phyloP scores from a whole-genome alignment of 306 rosid species.

The Lathyrus sativus region DNA sequence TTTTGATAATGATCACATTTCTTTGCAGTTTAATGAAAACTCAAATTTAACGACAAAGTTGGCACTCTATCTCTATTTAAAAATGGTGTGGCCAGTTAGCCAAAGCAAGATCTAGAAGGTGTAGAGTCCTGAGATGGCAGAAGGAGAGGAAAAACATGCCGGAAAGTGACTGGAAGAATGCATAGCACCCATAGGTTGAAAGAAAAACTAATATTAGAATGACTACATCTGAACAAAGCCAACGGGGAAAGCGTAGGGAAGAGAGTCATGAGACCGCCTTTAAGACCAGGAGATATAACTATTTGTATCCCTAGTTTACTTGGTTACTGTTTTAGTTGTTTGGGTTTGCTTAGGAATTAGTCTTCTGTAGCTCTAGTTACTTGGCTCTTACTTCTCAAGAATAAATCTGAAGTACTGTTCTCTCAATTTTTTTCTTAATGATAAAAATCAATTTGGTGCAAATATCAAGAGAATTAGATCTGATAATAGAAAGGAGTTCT shows the following conservation, averaged over 20 bases:
- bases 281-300: background rate
- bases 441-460: too few relatives aligned
- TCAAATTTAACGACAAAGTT: slow-evolving; percentile 2
- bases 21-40: background rate
- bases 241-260: background rate
- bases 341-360: background rate
- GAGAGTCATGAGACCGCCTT: slow-evolving; percentile 1
- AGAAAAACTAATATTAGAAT: background rate
- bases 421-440: too few relatives aligned
- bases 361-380: background rate
- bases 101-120: background rate
- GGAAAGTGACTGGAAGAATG: background rate
- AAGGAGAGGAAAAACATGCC: background rate
- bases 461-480: too few relatives aligned
- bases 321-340: background rate
- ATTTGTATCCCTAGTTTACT: background rate
- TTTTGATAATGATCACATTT: slow-evolving; percentile 15
- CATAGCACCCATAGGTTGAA: background rate
- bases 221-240: background rate
- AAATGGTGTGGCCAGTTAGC: background rate
- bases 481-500: background rate
- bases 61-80: background rate
- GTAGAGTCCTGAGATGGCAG: background rate
- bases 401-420: too few relatives aligned
- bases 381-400: too few relatives aligned